phyloP scores from a whole-genome alignment of 441 rosid species.

The Syzygium malaccense region DNA sequence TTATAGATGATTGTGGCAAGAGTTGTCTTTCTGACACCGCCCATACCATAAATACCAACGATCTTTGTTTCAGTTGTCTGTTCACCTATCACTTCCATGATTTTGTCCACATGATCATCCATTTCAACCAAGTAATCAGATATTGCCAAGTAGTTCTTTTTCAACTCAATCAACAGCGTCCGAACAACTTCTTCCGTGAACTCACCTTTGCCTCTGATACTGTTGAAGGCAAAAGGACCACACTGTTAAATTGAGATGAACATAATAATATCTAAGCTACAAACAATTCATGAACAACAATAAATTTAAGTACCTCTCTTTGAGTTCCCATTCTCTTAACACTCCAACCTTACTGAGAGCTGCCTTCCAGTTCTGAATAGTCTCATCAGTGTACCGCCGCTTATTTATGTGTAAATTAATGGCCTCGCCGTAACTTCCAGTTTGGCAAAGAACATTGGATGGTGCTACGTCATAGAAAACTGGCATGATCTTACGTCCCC shows the following conservation, averaged over 20 bases:
- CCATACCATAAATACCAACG: not conserved
- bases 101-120: not conserved
- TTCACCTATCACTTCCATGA: not conserved
- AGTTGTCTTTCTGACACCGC: not conserved
- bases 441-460: fast-evolving
- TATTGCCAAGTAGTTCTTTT: not conserved
- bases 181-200: not conserved
- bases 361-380: not conserved
- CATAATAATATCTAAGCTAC: not conserved
- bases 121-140: not conserved
- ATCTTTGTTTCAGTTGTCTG: not conserved
- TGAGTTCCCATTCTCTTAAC: not conserved
- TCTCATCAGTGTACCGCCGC: not conserved
- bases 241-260: fast-evolving
- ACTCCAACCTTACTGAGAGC: not conserved
- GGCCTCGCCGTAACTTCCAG: not conserved
- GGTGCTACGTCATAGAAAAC: not conserved
- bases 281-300: not conserved
- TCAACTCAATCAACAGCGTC: not conserved
- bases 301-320: not conserved
- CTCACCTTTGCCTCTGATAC: not conserved
- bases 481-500: not conserved
- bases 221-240: not conserved
- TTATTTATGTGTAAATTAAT: not conserved
- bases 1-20: not conserved